Conservation (phyloP, 805 yeast species). For the Ogataea saltuana region DNA sequence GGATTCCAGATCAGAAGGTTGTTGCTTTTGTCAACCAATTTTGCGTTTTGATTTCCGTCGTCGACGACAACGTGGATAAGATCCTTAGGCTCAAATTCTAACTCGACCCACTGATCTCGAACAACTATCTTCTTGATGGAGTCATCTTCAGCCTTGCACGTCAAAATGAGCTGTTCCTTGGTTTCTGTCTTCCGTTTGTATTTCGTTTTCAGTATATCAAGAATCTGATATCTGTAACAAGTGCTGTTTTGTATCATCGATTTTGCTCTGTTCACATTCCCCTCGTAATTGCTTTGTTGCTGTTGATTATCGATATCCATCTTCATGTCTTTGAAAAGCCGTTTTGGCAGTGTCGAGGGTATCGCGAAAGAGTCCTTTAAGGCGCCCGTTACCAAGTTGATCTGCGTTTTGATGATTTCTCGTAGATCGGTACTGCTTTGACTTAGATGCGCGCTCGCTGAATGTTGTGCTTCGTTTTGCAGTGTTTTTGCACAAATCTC, state of each 20-base stretch:
- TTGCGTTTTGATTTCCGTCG: slow-evolving; percentile 30
- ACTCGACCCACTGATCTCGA: slow-evolving; percentile 59
- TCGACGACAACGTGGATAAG: slow-evolving; percentile 62
- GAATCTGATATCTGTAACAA: slow-evolving; percentile 51
- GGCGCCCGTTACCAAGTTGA: neutral
- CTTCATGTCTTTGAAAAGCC: slow-evolving; percentile 25
- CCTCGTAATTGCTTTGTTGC: slow-evolving; percentile 14
- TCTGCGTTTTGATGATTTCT: neutral
- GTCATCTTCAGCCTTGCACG: slow-evolving; percentile 45
- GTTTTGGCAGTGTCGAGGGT: neutral
- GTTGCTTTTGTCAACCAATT: slow-evolving; percentile 52
- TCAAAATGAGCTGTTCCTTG: slow-evolving; percentile 53
- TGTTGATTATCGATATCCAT: slow-evolving; percentile 17
- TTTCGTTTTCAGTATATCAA: slow-evolving; percentile 31
- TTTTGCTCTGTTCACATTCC: slow-evolving; percentile 34
- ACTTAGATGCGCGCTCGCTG: neutral
- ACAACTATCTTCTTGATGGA: slow-evolving; percentile 45
- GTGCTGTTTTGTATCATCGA: slow-evolving; percentile 47
- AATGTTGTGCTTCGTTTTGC: neutral
- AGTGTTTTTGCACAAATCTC: neutral
- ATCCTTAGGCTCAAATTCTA: slow-evolving; percentile 52
- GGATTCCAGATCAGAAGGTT: slow-evolving; percentile 82
- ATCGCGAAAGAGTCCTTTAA: neutral
- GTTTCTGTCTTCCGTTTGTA: slow-evolving; percentile 35
- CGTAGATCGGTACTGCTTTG: neutral